Evolutionary conservation across 306 rosid species (phyloP).

Genomic region (Malus sylvestris): DNA sequence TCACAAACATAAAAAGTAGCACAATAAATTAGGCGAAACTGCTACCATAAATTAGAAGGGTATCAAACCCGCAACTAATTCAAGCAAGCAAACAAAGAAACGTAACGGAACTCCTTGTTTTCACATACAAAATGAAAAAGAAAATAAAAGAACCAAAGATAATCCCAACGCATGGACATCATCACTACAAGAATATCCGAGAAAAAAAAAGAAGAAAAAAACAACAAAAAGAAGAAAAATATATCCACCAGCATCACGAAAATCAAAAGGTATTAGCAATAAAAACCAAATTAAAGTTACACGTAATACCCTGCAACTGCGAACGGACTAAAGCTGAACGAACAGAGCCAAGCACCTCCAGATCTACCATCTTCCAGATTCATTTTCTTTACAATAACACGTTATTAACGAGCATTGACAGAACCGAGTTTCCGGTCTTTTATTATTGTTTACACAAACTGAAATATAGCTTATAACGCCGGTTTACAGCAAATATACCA

Average conservation of each 20-base stretch:
- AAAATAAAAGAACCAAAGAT: not conserved
- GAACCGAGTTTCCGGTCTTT: not conserved
- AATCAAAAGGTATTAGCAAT: not conserved
- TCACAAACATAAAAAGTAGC: not conserved
- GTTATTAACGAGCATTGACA: not conserved
- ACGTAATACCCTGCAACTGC: not conserved
- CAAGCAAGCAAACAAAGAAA: not conserved
- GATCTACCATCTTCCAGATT: not conserved
- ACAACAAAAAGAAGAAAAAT: not conserved
- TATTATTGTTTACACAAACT: not conserved
- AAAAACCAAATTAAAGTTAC: not conserved
- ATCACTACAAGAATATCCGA: not conserved
- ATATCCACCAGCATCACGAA: not conserved
- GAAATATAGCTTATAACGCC: not conserved
- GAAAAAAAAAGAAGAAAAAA: not conserved
- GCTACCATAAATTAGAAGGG: not conserved
- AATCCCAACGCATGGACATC: not conserved
- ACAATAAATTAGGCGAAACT: not conserved
- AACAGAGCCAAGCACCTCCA: not conserved
- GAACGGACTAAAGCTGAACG: not conserved
- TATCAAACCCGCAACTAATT: not conserved
- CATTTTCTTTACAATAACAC: not conserved
- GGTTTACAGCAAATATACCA: slow-evolving; percentile 2
- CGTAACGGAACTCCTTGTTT: not conserved
- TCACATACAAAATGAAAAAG: not conserved